Base-by-base conservation (phyloP, 23 red algal genomes). In the Gracilariopsis chorda region DNA sequence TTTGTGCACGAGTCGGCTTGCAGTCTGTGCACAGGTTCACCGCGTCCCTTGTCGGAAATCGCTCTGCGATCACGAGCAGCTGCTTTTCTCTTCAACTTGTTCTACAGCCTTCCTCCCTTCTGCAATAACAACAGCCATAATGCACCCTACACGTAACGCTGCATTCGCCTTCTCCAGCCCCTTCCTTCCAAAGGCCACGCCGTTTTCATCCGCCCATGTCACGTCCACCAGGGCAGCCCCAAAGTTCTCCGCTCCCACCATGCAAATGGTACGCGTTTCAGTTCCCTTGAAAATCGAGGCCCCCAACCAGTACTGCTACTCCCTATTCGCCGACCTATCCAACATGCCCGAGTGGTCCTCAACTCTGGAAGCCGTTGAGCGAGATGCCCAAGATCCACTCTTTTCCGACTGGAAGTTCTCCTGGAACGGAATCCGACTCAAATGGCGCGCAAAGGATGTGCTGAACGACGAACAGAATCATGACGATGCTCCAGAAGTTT, bases 331-430 rank as follows among this genome's bases (percentile, higher is more conserved):
- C 23, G 91, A 94, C 70, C 70, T 94, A 30, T 94, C 91, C 13
- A 60, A 39, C 17, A 94, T 94, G 91, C 53, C 91, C n/a, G 65
- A 63, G 40, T 94, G 91, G 91, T 94, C 91, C 17, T 42, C 80
- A 27, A 61, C 80, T 10, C 82, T 94, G 12, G 55, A 85, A 32
- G 83, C 91, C 70, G 91, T 94, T 56, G 41, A 47, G 32, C 69
- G 91, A 0, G 91, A 94, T 70, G 24, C 81, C 1, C 47, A 85
- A 36, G 81, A 94, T 34, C 91, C 91, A 16, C 25, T 40, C 40
- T 80, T 78, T 25, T 86, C 91, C 39, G 53, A 62, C n/a, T 94
- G 91, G 91, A 69, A 56, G 48, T 94, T 94, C 51, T 48, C 79
- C 19, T 86, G 80, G 80, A 84, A 71, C 67, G 91, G 91, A 33